Evolutionary conservation across 2,329 filamentous ascomycete species (phyloP).

Genomic region (Mycocentrospora acerina): DNA sequence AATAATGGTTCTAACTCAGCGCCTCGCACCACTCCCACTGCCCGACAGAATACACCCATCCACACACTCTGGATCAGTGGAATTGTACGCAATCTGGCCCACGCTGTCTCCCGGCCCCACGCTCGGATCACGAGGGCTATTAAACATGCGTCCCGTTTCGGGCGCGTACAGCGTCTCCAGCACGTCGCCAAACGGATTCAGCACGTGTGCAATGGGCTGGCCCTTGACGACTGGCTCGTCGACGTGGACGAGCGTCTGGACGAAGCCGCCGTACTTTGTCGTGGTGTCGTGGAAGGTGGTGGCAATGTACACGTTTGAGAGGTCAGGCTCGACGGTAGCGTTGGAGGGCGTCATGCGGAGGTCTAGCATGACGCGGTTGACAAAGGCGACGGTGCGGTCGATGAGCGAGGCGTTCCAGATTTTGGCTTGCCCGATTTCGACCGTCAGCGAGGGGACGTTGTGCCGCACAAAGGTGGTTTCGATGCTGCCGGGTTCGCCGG

Average conservation of each 20-base stretch:
- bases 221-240: constrained; percentile 40
- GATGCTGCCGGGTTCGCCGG: constrained; percentile 42
- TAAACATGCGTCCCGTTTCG: constrained; percentile 37
- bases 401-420: constrained; percentile 42
- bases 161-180: constrained; percentile 38
- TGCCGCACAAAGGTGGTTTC: constrained; percentile 43
- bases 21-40: no score
- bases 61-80: constrained; percentile 32
- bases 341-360: constrained; percentile 29
- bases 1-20: no score
- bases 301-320: constrained; percentile 34
- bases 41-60: constrained; percentile 33
- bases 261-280: constrained; percentile 32
- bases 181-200: constrained; percentile 41
- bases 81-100: constrained; percentile 41
- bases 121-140: constrained; percentile 37
- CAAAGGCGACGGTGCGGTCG: constrained; percentile 33
- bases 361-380: constrained; percentile 27
- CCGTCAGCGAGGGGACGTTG: constrained; percentile 40
- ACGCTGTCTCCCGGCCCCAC: constrained; percentile 39
- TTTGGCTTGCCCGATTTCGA: constrained; percentile 43
- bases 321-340: constrained; percentile 31
- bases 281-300: constrained; percentile 31
- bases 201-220: constrained; percentile 38
- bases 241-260: constrained; percentile 30